Conservation (phyloP, 768 basidiomycete species). For the Leucosporidium yakuticum region DNA sequence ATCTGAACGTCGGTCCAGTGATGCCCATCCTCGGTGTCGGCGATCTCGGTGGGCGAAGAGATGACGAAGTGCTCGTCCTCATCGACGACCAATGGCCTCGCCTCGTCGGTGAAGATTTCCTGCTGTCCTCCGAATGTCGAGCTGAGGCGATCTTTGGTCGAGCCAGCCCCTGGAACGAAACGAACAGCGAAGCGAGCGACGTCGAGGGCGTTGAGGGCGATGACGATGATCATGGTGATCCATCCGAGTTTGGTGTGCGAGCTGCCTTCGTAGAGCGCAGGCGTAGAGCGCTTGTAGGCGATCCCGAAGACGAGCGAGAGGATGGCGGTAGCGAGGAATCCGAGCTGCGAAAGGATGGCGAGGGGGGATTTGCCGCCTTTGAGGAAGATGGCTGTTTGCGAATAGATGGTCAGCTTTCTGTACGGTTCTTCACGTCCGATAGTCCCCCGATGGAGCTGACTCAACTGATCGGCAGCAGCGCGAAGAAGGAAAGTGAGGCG, state of each 20-base stretch:
- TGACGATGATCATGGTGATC: constrained; percentile 50
- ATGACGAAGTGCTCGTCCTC: constrained; percentile 17
- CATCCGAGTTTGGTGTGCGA: constrained; percentile 64
- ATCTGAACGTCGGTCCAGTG: background rate
- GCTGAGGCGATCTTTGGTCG: background rate
- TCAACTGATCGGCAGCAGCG: constrained; percentile 56
- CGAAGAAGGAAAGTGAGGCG: constrained; percentile 76
- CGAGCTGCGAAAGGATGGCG: constrained; percentile 55
- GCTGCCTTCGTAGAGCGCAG: constrained; percentile 61
- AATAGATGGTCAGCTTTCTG: background rate
- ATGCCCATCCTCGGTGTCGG: background rate
- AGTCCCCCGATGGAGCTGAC: background rate
- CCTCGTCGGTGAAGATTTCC: background rate
- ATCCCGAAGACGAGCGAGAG: constrained; percentile 64
- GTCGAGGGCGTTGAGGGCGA: constrained; percentile 54
- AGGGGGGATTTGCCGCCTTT: constrained; percentile 68
- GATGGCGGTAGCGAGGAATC: constrained; percentile 58
- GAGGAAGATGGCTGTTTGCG: constrained; percentile 62
- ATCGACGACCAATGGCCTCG: background rate
- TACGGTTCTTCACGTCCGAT: background rate
- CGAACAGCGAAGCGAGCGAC: constrained; percentile 40
- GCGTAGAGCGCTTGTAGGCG: constrained; percentile 70
- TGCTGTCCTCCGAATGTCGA: background rate
- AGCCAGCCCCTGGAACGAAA: constrained; percentile 5
- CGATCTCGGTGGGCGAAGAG: constrained; percentile 40